A percentile compares a stretch with the other conserved stretches of the same genome.
These are phyloP conservation scores for Eucalyptus caleyi DNA, from an alignment of 345 rosid genomes.

Conservation along the genomic window DNA sequence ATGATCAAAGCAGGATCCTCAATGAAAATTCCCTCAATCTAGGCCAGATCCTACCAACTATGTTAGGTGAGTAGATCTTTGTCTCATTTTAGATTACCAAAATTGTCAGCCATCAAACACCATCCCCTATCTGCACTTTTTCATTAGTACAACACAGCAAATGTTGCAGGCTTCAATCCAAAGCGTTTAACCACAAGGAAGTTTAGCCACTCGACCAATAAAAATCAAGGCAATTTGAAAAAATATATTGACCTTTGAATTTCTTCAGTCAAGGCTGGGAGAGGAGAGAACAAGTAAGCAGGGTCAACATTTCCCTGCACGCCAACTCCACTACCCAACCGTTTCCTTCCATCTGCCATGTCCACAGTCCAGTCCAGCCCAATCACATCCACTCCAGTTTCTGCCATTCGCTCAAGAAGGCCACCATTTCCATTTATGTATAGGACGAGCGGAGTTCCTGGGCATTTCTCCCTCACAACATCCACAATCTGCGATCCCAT, in stretches of 20 bases:
- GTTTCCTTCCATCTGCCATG: slow-evolving; percentile 83
- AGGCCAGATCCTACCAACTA: neutral
- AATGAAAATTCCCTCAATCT: neutral
- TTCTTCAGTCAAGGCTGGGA: slow-evolving; percentile 71
- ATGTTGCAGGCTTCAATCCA: neutral
- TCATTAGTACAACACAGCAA: neutral
- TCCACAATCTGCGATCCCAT: slow-evolving; percentile 42
- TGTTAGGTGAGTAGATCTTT: neutral
- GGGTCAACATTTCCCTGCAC: slow-evolving; percentile 95
- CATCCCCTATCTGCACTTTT: neutral
- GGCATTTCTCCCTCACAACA: slow-evolving; percentile 55
- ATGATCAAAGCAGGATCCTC: neutral
- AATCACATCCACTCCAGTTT: slow-evolving; percentile 81
- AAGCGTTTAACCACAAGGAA: neutral
- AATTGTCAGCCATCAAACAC: neutral
- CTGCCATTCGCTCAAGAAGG: slow-evolving; percentile 86
- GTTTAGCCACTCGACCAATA: neutral
- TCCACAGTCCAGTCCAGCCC: slow-evolving; percentile 98
- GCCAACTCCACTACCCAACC: slow-evolving; percentile 51
- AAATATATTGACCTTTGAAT: slow-evolving; percentile 39
- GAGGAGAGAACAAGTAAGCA: slow-evolving; percentile 67
- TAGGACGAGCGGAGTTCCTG: slow-evolving; percentile 74
- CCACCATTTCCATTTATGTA: slow-evolving; percentile 96
- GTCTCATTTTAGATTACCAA: neutral
- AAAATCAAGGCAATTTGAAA: neutral